phyloP scores from a whole-genome alignment of 1,284 basidiomycete species.

The Moesziomyces globuligerus region DNA sequence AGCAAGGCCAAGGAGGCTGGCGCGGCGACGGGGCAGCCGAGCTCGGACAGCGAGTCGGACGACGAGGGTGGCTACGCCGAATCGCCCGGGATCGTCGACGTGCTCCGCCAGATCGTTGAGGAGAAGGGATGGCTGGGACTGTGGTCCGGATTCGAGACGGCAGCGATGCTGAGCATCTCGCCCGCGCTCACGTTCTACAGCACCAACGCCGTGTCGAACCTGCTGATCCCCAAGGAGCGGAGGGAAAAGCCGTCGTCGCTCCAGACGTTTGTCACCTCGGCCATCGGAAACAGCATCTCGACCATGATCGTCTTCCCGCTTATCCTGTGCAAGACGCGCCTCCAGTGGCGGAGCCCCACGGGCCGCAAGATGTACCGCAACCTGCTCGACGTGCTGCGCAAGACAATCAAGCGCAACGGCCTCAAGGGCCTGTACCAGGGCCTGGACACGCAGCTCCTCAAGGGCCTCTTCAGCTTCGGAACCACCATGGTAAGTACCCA shows the following conservation, averaged over 20 bases:
- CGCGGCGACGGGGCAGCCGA: slow-evolving; percentile 6
- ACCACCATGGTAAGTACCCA: slow-evolving; percentile 58
- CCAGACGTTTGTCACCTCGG: slow-evolving; percentile 69
- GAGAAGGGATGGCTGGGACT: slow-evolving; percentile 67
- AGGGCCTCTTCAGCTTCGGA: slow-evolving; percentile 57
- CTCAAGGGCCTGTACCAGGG: slow-evolving; percentile 57
- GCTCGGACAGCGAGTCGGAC: slow-evolving; percentile 56
- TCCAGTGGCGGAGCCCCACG: slow-evolving; percentile 66
- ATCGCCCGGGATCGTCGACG: slow-evolving; percentile 55
- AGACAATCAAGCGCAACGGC: slow-evolving; percentile 50
- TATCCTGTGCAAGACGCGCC: slow-evolving; percentile 69
- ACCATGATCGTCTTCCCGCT: slow-evolving; percentile 68
- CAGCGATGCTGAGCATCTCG: slow-evolving; percentile 66
- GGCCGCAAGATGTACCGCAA: slow-evolving; percentile 60
- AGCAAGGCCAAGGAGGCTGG: slow-evolving; percentile 1
- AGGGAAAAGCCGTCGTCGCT: slow-evolving; percentile 52
- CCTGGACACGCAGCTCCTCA: slow-evolving; percentile 56
- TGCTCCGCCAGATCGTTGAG: slow-evolving; percentile 64
- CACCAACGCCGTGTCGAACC: slow-evolving; percentile 47
- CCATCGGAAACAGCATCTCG: slow-evolving; percentile 69
- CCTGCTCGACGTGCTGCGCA: slow-evolving; percentile 54
- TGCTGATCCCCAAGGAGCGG: slow-evolving; percentile 56
- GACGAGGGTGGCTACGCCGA: slow-evolving; percentile 63
- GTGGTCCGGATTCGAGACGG: slow-evolving; percentile 68
- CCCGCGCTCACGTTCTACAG: slow-evolving; percentile 69